phyloP scores from a whole-genome alignment of 192 early-diverging fungal genomes.

The Coemansia pectinata region DNA sequence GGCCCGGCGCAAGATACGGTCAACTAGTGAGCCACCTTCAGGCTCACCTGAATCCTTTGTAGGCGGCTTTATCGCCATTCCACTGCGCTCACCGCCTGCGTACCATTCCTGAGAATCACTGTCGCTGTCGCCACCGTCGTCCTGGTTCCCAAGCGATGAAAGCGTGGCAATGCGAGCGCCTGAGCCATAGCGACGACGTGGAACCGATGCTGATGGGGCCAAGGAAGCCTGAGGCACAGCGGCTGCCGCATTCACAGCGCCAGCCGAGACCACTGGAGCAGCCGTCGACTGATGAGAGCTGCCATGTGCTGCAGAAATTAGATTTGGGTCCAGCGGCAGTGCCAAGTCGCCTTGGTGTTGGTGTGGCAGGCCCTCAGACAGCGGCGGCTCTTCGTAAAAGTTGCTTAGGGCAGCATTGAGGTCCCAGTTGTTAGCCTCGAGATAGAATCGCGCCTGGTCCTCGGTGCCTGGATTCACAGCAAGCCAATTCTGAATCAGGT shows the following conservation, averaged over 20 bases:
- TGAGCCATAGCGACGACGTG: conserved; percentile 45
- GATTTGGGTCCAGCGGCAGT: conserved; percentile 44
- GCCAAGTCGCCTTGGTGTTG: conserved; percentile 34
- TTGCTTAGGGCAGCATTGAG: conserved; percentile 66
- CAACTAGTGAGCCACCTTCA: conserved; percentile 42
- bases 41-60: conserved; percentile 14
- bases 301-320: conserved; percentile 4
- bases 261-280: conserved; percentile 45
- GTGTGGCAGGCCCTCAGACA: conserved; percentile 48
- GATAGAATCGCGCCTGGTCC: conserved; percentile 68
- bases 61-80: conserved; percentile 53
- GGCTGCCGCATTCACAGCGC: conserved; percentile 12
- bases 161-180: conserved; percentile 55
- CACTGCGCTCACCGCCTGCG: conserved; percentile 94
- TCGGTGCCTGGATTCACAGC: conserved; percentile 57
- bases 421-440: conserved; percentile 80
- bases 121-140: conserved; percentile 10
- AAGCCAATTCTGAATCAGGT: conserved; percentile 64
- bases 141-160: conserved; percentile 22
- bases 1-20: conserved; percentile 47
- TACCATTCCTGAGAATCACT: conserved; percentile 62
- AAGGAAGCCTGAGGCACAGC: conserved; percentile 1
- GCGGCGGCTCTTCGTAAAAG: conserved; percentile 66
- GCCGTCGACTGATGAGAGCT: conserved; percentile 9
- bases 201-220: conserved; percentile 29